phyloP scores from a whole-genome alignment of 2,329 filamentous ascomycete genomes.

The Botrytis elliptica region DNA sequence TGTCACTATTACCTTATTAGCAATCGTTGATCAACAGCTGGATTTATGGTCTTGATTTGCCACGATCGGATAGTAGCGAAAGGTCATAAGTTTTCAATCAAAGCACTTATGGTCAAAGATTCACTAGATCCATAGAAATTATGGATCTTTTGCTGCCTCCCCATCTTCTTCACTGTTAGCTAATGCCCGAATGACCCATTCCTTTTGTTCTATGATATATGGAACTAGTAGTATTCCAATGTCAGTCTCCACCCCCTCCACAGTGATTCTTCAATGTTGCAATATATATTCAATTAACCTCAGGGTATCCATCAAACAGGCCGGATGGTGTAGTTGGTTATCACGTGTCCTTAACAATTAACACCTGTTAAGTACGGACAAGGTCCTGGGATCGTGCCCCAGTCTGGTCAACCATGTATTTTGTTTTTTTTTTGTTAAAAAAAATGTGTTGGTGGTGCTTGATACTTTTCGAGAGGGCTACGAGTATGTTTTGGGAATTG shows the following conservation, averaged over 20 bases:
- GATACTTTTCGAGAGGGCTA: accelerated
- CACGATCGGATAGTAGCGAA: no score
- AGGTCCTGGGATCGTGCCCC: slow-evolving; percentile 12
- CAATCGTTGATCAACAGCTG: neutral
- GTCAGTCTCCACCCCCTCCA: neutral
- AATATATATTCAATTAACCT: neutral
- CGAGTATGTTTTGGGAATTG: neutral
- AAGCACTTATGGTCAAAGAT: no score
- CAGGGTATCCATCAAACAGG: accelerated
- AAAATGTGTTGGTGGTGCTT: neutral
- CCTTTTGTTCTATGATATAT: neutral
- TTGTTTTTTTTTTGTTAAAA: neutral
- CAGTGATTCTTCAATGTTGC: neutral
- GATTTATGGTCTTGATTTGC: neutral
- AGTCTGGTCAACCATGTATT: neutral
- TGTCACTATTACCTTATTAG: neutral
- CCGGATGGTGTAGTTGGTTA: slow-evolving; percentile 15
- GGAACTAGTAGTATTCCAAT: neutral
- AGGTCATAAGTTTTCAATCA: neutral
- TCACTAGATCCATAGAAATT: neutral
- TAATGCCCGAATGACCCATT: neutral
- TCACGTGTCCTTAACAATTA: slow-evolving; percentile 10
- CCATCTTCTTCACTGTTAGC: no score
- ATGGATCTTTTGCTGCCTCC: neutral
- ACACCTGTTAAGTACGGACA: slow-evolving; percentile 3